Percentiles rank a stretch among this genome's conserved stretches.
Evolutionary conservation across 1,139 yeast genomes (phyloP).

Genomic region (Hemisphaericaspora xylanilytica): DNA sequence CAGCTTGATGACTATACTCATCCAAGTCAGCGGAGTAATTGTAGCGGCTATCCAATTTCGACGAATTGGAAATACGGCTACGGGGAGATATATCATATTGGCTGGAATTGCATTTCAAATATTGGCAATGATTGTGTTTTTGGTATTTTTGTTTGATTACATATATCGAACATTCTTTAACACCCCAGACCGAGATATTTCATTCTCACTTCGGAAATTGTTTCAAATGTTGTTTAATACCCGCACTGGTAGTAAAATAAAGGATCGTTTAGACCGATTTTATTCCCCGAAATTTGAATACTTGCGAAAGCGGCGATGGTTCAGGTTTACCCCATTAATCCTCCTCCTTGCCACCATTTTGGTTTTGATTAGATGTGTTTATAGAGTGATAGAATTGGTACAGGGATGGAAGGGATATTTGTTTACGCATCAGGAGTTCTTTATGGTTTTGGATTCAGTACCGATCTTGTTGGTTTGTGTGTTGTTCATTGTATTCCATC

Average conservation of each 20-base stretch:
- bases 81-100: conserved; percentile 37
- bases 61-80: conserved; percentile 15
- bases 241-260: conserved; percentile 16
- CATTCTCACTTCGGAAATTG: conserved; percentile 8
- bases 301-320: conserved; percentile 18
- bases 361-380: conserved; percentile 30
- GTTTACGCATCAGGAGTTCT: conserved; percentile 30
- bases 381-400: conserved; percentile 30
- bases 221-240: conserved; percentile 25
- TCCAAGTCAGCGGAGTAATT: conserved; percentile 41
- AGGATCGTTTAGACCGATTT: conserved; percentile 17
- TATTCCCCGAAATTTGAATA: conserved; percentile 18
- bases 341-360: conserved; percentile 21
- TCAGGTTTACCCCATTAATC: conserved; percentile 25
- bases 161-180: conserved; percentile 25
- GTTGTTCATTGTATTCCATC: conserved; percentile 25
- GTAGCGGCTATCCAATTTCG: conserved; percentile 28
- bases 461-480: conserved; percentile 22
- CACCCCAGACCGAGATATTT: conserved; percentile 5
- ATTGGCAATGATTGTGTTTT: conserved; percentile 33
- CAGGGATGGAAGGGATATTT: conserved; percentile 37
- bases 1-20: conserved; percentile 30
- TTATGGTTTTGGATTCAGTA: conserved; percentile 29
- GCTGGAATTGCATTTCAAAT: conserved; percentile 42
- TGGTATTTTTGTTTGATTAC: conserved; percentile 27